Evolutionary conservation across 208 protist genomes (phyloP), one percentile per base, ranked within the genome.

Genomic region (Porcisia hertigi): DNA sequence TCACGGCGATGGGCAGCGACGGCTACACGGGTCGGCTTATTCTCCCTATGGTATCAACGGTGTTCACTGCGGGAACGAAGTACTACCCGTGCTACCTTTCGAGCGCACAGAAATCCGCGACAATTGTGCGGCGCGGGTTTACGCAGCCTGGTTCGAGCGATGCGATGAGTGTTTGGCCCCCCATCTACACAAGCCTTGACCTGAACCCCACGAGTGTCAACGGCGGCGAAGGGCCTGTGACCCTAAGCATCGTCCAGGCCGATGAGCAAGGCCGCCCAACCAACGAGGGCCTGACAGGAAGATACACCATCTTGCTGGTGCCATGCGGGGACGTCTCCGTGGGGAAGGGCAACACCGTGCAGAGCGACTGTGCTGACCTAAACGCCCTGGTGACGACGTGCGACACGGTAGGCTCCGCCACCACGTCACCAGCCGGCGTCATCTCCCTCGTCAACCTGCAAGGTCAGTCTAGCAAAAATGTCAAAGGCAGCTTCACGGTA

Each of bases 11-110:
- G 7, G 76, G 71, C 52, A 76, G 34, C 23, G 75, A 69, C 12
- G 94, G 94, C 54, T 84, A 76, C 71, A 78, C 81, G 2, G 94
- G 90, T 9, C 63, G 59, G 23, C 47, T 85, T 3, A 72, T 77
- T 34, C 55, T 92, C 18, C 45, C 79, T 39, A 77, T 92, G 3
- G 69, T 82, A n/a, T 74, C 79, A 16, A 87, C 30, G 16, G 65
- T 85, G 67, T 96, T 96, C 70, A 80, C 80, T 20, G 84, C 80
- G 0, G 88, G 82, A 1, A 77, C 49, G 20, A 79, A 59, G n/a
- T 96, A 96, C 79, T 77, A 87, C 34, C 71, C 88, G 18, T 97
- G 94, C 77, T 97, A 96, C 84, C 65, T 95, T 34, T 86, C 86
- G 45, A 64, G 34, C 36, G 41, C 70, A 41, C 53, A 47, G 62